phyloP scores from a whole-genome alignment of 73 alveolate genomes.

The Strombidium stylifer region DNA sequence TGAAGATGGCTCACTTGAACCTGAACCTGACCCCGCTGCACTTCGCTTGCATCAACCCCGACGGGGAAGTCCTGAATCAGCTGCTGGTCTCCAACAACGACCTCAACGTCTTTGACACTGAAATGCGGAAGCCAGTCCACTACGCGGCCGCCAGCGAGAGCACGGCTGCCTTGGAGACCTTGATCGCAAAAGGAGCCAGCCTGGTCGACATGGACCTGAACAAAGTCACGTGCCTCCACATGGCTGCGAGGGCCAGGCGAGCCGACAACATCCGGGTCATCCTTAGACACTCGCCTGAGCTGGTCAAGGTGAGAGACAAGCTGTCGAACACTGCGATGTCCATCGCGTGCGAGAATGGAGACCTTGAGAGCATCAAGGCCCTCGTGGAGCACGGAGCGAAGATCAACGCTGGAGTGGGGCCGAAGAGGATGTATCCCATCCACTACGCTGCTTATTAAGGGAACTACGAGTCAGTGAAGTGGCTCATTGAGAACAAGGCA shows the following conservation, averaged over 20 bases:
- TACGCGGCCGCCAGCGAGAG: constrained; percentile 84
- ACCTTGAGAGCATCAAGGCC: constrained; percentile 60
- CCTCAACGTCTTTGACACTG: constrained; percentile 60
- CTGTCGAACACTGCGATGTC: constrained; percentile 66
- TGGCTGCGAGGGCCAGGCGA: constrained; percentile 88
- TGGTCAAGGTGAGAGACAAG: constrained; percentile 21
- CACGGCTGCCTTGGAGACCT: constrained; percentile 67
- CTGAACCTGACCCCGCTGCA: constrained; percentile 91
- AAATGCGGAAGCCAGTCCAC: constrained; percentile 71
- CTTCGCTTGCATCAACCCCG: constrained; percentile 81
- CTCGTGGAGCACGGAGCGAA: constrained; percentile 65
- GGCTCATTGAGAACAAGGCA: constrained; percentile 66
- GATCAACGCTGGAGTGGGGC: constrained; percentile 73
- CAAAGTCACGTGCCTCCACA: constrained; percentile 85
- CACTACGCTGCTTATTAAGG: constrained; percentile 72
- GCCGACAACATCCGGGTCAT: constrained; percentile 69
- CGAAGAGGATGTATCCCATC: constrained; percentile 72
- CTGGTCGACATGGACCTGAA: constrained; percentile 79
- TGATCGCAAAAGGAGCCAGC: constrained; percentile 65
- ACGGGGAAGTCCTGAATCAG: constrained; percentile 61
- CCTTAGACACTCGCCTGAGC: constrained; percentile 19
- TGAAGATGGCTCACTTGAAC: constrained; percentile 86
- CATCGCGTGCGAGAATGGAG: constrained; percentile 78
- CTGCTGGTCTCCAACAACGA: constrained; percentile 51
- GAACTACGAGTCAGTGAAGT: constrained; percentile 62